Evolutionary conservation across 1,284 basidiomycete genomes (phyloP), one percentile per base, ranked within the genome.

Genomic region (Sporisorium scitamineum): DNA sequence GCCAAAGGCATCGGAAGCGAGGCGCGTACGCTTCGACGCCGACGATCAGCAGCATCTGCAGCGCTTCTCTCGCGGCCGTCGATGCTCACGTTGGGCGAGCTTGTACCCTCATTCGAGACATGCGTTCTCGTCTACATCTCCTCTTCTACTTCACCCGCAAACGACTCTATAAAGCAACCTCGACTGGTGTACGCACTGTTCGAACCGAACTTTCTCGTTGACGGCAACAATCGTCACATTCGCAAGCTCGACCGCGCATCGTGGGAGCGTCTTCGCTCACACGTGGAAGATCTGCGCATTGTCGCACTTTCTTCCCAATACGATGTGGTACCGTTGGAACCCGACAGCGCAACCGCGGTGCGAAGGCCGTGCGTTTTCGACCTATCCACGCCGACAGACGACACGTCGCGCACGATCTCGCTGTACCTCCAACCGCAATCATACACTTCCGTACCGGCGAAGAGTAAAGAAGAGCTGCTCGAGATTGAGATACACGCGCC

Each of bases 171-270:
- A 14, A 34, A 34, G 34, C 34, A 34, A 34, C 34, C 48, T n/a
- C 22, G 41, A 16, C 37, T 78, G 37, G 50, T 69, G 5, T 66
- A 71, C 31, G 76, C 76, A 24, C 66, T 79, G 5, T 71, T 79
- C 39, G 76, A 79, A 32, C 76, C 76, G 26, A 70, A 72, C 59
- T 76, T 76, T n/a, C 56, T 76, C 14, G 58, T 79, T 52, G 62
- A 73, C 37, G 66, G 61, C 1, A 20, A 26, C 5, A 47, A 56
- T 18, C 6, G 9, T 0, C 55, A 31, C 20, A 39, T 76, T 22
- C 58, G 53, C 7, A 57, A 63, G 22, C 68, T 78, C 20, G 76
- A 76, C 41, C 64, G 76, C 3, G n/a, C 62, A 0, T 42, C 68
- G 1, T 78, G 76, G 76, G 76, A 78, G 18, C 50, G 59, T n/a